Evolutionary conservation across 2,329 filamentous ascomycete genomes (phyloP), one percentile per base, ranked within the genome.

Genomic region (Diaporthe helianthi): DNA sequence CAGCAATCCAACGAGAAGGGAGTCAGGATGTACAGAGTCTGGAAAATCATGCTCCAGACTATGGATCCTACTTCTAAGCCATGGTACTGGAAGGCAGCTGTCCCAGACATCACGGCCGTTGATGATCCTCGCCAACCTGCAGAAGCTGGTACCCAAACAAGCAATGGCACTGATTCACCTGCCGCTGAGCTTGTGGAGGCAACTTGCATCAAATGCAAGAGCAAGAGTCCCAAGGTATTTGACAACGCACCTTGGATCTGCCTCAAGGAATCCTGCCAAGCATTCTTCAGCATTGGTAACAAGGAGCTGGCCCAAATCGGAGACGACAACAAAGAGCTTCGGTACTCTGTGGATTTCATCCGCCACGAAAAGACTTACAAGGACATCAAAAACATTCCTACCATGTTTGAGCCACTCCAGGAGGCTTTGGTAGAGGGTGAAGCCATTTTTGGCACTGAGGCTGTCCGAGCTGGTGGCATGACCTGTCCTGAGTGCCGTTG

Each of bases 41-140:
- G 86, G 73, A 89, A 87, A 72, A 83, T 91, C 31, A 86, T 91
- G 0, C 84, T 93, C 4, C 89, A 94, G 76, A 91, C 91, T 71
- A 78, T 92, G 0, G 77, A 89, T 19, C 75, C 85, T 0, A 69
- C 36, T 13, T 19, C 75, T 0, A 77, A 79, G 13, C 79, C 79
- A 26, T 89, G 87, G 41, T 92, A 87, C 89, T 93, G 89, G 88
- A 65, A 47, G 7, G 38, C 44, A 4, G 9, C n/a, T 12, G 22
- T 2, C 17, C 17, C 33, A 1, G 19, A 63, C 79, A 19, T 3
- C 63, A n/a, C 7, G 7, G 22, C 51, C 26, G 5, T 10, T 31
- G n/a, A 51, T 4, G 29, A 38, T 19, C 4, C 55, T 44, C 55
- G 5, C 1, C n/a, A n/a, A 38, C 2, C 13, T 6, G 36, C 13